Base-by-base conservation (phyloP, 345 rosid genomes). In the Ailanthus altissimus region DNA sequence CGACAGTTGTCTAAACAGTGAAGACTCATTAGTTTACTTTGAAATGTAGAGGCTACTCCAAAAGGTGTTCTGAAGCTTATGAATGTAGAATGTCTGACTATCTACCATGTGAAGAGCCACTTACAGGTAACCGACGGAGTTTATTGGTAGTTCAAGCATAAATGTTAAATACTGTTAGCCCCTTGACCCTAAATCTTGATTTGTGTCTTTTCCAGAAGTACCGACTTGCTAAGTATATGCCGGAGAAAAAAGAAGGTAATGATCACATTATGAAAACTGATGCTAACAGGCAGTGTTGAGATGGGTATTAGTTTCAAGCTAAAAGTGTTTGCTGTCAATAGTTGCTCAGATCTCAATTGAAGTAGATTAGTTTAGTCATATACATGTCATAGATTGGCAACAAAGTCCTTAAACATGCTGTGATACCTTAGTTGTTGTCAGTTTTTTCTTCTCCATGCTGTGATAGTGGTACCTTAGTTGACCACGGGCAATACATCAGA, bases 91-190 rank as follows among this genome's bases (percentile, higher is more conserved):
- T 92, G 97, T 76, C 85, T 94, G 90, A 94, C 98, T 26, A 94
- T 92, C 67, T 92, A 94, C 83, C 97, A 94, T 78, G 97, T 94
- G 25, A 94, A 94, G 81, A 94, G 98, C 90, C 98, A 94, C 84
- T 84, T 94, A 65, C 98, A 92, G 98, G 98, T 92, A 83, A 68
- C 38, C 21, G 18, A 77, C 51, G 32, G 42, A 69, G 53, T 74
- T 70, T 66, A n/a, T 58, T 75, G 54, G 50, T 36, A 63, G 66
- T 23, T 68, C 56, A 74, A 67, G 67, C 64, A 42, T 70, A 75
- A 65, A 64, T 8, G 38, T 32, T 69, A 61, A 61, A 67, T 64
- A 43, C 26, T 46, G 61, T 59, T 75, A 20, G 49, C 20, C 13
- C 67, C 23, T 54, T 60, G 26, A 47, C 18, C 40, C 50, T 32